phyloP scores from a whole-genome alignment of 208 protist species.

The Novymonas esmeraldas region DNA sequence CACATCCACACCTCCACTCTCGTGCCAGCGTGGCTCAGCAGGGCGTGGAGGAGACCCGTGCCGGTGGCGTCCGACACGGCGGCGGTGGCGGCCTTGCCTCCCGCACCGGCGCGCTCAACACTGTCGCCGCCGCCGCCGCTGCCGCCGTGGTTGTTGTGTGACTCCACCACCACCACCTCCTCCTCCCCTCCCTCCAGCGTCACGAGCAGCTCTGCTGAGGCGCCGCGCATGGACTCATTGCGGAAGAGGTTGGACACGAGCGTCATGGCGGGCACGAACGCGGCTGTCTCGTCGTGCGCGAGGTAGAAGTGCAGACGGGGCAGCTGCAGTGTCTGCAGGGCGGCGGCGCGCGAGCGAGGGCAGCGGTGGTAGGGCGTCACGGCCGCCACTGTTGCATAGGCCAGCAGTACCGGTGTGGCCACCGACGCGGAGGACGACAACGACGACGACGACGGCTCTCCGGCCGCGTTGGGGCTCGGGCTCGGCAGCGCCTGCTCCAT shows the following conservation, averaged over 20 bases:
- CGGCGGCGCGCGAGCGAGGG: slow-evolving; percentile 37
- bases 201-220: slow-evolving; percentile 21
- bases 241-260: slow-evolving; percentile 35
- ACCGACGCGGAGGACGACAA: neutral
- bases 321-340: slow-evolving; percentile 50
- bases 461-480: neutral
- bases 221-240: slow-evolving; percentile 35
- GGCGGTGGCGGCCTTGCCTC: neutral
- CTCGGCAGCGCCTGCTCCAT: slow-evolving; percentile 13
- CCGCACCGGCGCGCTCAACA: neutral
- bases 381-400: slow-evolving; percentile 44
- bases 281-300: slow-evolving; percentile 10
- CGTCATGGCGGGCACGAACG: slow-evolving; percentile 31
- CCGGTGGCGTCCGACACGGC: neutral
- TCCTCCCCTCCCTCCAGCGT: neutral
- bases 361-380: slow-evolving; percentile 83
- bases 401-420: slow-evolving; percentile 31
- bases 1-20: slow-evolving; percentile 76
- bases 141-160: neutral
- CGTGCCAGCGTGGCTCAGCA: slow-evolving; percentile 61
- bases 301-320: slow-evolving; percentile 47
- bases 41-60: slow-evolving; percentile 24
- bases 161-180: too few relatives aligned
- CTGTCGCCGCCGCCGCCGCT: neutral
- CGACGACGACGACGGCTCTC: neutral